phyloP scores from a whole-genome alignment of 1,139 yeast species.

The Scheffersomyces segobiensis region DNA sequence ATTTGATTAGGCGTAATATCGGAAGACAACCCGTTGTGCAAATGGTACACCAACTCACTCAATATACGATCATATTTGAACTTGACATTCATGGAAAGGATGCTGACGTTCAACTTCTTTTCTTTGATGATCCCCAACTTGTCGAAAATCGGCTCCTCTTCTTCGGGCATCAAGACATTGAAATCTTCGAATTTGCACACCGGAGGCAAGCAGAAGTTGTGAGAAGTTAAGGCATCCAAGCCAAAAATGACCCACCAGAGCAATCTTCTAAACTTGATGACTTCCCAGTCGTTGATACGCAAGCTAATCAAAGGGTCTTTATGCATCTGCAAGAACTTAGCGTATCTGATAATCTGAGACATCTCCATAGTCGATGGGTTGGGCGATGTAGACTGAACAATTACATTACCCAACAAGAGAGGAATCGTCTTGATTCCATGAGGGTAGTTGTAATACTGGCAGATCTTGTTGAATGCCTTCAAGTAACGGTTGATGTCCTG shows the following conservation, averaged over 20 bases:
- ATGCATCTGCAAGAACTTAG: slow-evolving; percentile 56
- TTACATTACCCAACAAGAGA: slow-evolving; percentile 49
- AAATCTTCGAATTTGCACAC: slow-evolving; percentile 55
- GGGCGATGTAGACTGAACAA: slow-evolving; percentile 56
- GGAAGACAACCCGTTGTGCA: slow-evolving; percentile 40
- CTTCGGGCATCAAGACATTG: slow-evolving; percentile 57
- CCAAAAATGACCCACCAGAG: slow-evolving; percentile 70
- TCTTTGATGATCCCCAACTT: slow-evolving; percentile 23
- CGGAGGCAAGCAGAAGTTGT: slow-evolving; percentile 59
- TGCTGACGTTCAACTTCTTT: slow-evolving; percentile 34
- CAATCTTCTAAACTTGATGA: slow-evolving; percentile 53
- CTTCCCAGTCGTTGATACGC: slow-evolving; percentile 46
- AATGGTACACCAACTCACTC: slow-evolving; percentile 50
- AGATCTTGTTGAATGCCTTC: slow-evolving; percentile 47
- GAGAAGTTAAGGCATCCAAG: slow-evolving; percentile 57
- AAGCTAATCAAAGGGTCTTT: slow-evolving; percentile 58
- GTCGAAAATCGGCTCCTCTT: slow-evolving; percentile 38
- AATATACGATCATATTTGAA: slow-evolving; percentile 53
- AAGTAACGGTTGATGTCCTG: slow-evolving; percentile 52
- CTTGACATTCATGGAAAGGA: slow-evolving; percentile 51
- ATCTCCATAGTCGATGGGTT: slow-evolving; percentile 56
- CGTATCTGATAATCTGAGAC: slow-evolving; percentile 52
- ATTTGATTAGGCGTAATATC: slow-evolving; percentile 42
- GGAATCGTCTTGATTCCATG: slow-evolving; percentile 51
- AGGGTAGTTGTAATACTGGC: slow-evolving; percentile 54